Base-by-base conservation (phyloP, 139 green algal genomes). In the Tetratostichococcus sp. region DNA sequence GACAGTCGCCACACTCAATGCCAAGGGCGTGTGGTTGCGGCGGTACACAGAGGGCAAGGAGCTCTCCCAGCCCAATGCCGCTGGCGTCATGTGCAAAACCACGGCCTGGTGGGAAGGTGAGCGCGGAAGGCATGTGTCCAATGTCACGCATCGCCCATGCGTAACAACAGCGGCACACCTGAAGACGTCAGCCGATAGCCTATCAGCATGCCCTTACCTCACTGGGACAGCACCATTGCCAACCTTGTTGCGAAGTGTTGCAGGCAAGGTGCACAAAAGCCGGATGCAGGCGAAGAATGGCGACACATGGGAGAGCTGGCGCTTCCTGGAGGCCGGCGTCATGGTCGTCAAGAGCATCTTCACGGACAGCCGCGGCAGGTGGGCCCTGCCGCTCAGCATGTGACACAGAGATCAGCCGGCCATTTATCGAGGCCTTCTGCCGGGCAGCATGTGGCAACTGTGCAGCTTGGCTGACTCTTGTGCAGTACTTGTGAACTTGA, bases 271-370 rank as follows among this genome's bases (percentile, higher is more conserved):
- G 34, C 72, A 77, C 72, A 77, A 77, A 62, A 66, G 50, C 26
- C 34, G 35, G 21, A 39, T 77, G 59, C 59, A 71, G 62, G 32
- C 30, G 1, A 30, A 23, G 16, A 30, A 22, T 4, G 28, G n/a
- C 28, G 69, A 73, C 23, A 33, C 25, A 5, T 33, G n/a, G 35
- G 62, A 71, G 72, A 43, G 34, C n/a, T 77, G 72, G 72, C 72
- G 72, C 26, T 77, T 32, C 62, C 58, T 77, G 34, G 72, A 77
- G 2, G 34, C 6, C 30, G 72, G 72, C 34, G 31, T 77, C 30
- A 71, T 77, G 72, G 72, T 77, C 30, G 72, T 77, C 50, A 35
- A 39, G 3, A 77, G 30, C 59, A 33, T 34, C 26, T 62, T 62
- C 50, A 28, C 50, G 11, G 50, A 62, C 50, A 62, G 50, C 19